phyloP scores from a whole-genome alignment of 2,329 filamentous ascomycete genomes.

The Biscogniauxia mediterranea region DNA sequence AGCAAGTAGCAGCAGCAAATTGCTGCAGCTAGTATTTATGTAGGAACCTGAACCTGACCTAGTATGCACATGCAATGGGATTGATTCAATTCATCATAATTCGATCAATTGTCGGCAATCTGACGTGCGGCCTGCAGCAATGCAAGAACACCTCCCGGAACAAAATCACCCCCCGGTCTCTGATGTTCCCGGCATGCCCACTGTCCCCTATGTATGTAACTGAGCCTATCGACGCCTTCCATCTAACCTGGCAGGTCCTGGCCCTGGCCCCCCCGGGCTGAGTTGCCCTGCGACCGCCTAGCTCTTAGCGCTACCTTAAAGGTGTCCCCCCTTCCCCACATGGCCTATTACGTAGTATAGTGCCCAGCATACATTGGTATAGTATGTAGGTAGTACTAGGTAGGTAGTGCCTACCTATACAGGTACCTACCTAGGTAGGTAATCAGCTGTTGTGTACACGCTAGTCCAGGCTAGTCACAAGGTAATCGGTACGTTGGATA shows the following conservation, averaged over 20 bases:
- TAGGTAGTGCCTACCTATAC: not conserved
- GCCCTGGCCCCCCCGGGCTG: not conserved
- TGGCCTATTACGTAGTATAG: not conserved
- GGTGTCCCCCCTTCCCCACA: not conserved
- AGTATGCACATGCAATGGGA: not conserved
- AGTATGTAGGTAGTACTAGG: not conserved
- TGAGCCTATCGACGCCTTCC: not conserved
- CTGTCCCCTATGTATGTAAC: not conserved
- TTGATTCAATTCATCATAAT: not conserved
- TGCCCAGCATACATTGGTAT: not conserved
- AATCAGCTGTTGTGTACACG: too few species aligned
- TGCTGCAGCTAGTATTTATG: too few species aligned
- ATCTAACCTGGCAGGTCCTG: too few species aligned
- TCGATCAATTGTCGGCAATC: conserved; percentile 1
- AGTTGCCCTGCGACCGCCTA: not conserved
- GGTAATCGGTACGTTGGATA: not conserved
- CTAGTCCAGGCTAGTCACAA: too few species aligned
- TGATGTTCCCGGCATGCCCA: not conserved
- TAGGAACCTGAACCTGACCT: too few species aligned
- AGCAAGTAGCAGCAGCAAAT: too few species aligned
- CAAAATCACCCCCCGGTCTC: not conserved
- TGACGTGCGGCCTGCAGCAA: not conserved
- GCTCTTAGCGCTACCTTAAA: not conserved
- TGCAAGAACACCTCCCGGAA: not conserved
- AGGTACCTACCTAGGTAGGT: not conserved